phyloP scores from a whole-genome alignment of 352 stramenopile genomes.

The Phytophthora aleatoria region DNA sequence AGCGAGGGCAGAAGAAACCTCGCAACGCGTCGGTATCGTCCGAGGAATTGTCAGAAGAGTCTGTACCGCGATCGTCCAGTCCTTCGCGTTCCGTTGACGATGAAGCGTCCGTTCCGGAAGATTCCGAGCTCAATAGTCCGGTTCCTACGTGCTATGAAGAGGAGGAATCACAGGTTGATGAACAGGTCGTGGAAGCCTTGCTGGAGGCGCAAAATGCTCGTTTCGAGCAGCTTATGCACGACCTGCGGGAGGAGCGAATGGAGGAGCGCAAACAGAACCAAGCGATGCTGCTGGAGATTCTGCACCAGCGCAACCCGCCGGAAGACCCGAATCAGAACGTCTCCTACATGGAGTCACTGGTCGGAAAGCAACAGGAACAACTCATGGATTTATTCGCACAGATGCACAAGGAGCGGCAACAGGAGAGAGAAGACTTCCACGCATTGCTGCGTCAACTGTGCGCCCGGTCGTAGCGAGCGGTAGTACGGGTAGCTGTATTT shows the following conservation, averaged over 20 bases:
- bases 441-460: slow-evolving; percentile 32
- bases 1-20: slow-evolving; percentile 25
- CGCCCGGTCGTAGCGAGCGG: slow-evolving; percentile 13
- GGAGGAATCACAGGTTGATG: slow-evolving; percentile 25
- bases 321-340: slow-evolving; percentile 28
- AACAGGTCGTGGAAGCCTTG: slow-evolving; percentile 33
- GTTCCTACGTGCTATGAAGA: slow-evolving; percentile 11
- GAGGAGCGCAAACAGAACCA: slow-evolving; percentile 44
- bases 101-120: slow-evolving; percentile 30
- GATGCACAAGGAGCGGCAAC: slow-evolving; percentile 43
- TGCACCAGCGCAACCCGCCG: slow-evolving; percentile 33
- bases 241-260: slow-evolving; percentile 36
- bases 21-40: slow-evolving; percentile 36
- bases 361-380: slow-evolving; percentile 42
- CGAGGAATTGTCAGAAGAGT: slow-evolving; percentile 21
- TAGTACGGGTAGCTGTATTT: slow-evolving; percentile 9
- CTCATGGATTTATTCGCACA: slow-evolving; percentile 44
- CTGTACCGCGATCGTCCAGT: slow-evolving; percentile 21
- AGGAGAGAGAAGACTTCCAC: slow-evolving; percentile 44
- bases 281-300: slow-evolving; percentile 37
- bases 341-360: slow-evolving; percentile 33
- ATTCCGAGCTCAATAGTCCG: slow-evolving; percentile 1
- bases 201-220: slow-evolving; percentile 37
- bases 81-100: slow-evolving; percentile 22
- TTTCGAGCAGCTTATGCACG: slow-evolving; percentile 41